Percentiles rank a stretch among this genome's conserved stretches.
phyloP scores from a whole-genome alignment of 2,329 filamentous ascomycete species.

The Fusarium citri region DNA sequence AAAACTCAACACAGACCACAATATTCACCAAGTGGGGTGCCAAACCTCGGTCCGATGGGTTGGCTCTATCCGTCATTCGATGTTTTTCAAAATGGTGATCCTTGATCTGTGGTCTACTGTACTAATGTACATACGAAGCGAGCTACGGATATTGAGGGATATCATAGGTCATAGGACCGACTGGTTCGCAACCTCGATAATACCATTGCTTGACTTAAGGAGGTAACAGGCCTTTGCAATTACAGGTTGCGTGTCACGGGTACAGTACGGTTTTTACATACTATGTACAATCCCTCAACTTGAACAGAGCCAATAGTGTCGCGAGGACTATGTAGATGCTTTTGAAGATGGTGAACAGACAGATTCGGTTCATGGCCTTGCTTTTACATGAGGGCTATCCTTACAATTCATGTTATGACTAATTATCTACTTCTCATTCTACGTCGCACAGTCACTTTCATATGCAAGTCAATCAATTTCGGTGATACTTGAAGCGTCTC shows the following conservation, averaged over 20 bases:
- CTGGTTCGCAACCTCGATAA: constrained; percentile 1
- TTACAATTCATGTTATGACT: background rate
- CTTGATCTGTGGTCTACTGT: background rate
- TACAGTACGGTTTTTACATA: background rate
- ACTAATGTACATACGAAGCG: background rate
- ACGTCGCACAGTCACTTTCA: background rate
- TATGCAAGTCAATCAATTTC: constrained; percentile 3
- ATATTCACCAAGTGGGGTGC: constrained; percentile 18
- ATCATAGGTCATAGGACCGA: constrained; percentile 20
- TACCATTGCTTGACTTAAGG: constrained; percentile 8
- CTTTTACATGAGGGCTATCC: background rate
- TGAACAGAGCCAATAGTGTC: background rate
- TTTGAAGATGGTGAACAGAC: background rate
- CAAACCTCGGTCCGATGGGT: constrained; percentile 40
- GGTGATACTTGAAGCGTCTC: constrained; percentile 26
- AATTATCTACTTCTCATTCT: background rate
- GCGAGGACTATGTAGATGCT: background rate
- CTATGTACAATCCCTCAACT: background rate
- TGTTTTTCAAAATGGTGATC: constrained; percentile 6
- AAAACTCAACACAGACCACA: constrained; percentile 11
- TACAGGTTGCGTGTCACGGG: background rate
- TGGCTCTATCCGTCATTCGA: constrained; percentile 12
- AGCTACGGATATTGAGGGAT: constrained; percentile 2
- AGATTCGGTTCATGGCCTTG: background rate
- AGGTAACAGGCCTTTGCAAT: background rate